phyloP scores from a whole-genome alignment of 305 asterid genomes.

The Fraxinus sp. region DNA sequence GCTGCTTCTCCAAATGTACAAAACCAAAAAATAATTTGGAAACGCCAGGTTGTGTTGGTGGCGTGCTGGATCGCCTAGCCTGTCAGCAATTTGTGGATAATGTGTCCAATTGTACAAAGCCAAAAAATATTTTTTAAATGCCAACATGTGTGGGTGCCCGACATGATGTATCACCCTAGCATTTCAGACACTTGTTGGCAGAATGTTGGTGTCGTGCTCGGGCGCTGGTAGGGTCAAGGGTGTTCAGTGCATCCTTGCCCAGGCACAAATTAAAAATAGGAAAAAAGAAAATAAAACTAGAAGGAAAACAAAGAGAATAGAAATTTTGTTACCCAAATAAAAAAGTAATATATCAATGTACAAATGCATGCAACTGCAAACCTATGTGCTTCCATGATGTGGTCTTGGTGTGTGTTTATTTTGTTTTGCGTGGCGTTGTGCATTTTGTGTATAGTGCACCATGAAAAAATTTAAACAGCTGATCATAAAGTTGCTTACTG shows the following conservation, averaged over 20 bases:
- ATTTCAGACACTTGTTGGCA: neutral
- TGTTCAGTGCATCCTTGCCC: neutral
- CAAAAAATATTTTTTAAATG: neutral
- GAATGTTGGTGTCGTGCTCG: neutral
- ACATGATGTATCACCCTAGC: neutral
- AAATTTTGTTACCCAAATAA: neutral
- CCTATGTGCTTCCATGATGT: neutral
- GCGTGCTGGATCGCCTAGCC: neutral
- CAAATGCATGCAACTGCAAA: neutral
- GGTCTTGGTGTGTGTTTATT: neutral
- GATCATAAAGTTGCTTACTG: neutral
- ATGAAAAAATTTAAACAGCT: constrained; percentile 1
- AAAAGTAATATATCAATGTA: neutral
- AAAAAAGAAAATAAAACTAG: neutral
- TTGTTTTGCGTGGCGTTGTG: neutral
- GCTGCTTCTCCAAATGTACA: neutral
- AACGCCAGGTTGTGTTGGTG: neutral
- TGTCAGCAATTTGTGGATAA: neutral
- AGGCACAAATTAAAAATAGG: neutral
- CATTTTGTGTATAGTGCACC: constrained; percentile 3
- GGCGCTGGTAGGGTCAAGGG: neutral
- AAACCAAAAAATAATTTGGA: neutral
- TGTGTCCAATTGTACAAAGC: neutral
- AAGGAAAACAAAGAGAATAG: neutral
- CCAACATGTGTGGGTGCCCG: neutral